phyloP scores from a whole-genome alignment of 2,329 filamentous ascomycete species.

The Cytospora chrysosperma region DNA sequence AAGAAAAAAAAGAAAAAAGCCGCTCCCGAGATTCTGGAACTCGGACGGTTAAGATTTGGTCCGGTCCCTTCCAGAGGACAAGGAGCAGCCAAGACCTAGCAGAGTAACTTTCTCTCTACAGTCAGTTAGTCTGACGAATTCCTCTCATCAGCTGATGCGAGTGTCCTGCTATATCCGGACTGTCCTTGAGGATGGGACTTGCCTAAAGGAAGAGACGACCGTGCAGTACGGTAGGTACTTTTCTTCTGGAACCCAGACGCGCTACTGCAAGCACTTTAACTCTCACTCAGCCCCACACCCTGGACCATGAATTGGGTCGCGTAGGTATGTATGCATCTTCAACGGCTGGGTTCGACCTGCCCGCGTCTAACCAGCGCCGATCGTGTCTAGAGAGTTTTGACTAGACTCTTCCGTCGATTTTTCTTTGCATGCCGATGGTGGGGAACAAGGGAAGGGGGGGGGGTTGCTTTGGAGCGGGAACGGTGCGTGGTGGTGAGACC shows the following conservation, averaged over 20 bases:
- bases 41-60: neutral
- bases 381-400: neutral
- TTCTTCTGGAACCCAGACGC: conserved; percentile 6
- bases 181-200: neutral
- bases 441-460: neutral
- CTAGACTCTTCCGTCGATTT: neutral
- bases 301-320: conserved; percentile 2
- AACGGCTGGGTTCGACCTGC: conserved; percentile 13
- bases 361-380: neutral
- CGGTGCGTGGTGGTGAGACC: neutral
- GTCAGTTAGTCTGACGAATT: neutral
- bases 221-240: too few relatives aligned
- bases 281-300: conserved; percentile 14
- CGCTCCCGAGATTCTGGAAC: neutral
- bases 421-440: neutral
- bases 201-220: conserved; percentile 1
- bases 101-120: neutral
- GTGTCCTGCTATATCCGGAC: conserved; percentile 3
- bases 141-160: conserved; percentile 1
- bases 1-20: neutral
- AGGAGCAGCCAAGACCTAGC: too few relatives aligned
- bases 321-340: neutral
- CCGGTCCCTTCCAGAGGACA: neutral
- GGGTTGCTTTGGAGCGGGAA: neutral
- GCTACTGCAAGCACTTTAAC: conserved; percentile 20